Evolutionary conservation across 2,329 filamentous ascomycete genomes (phyloP).

Genomic region (Scleromitrula shiraiana): DNA sequence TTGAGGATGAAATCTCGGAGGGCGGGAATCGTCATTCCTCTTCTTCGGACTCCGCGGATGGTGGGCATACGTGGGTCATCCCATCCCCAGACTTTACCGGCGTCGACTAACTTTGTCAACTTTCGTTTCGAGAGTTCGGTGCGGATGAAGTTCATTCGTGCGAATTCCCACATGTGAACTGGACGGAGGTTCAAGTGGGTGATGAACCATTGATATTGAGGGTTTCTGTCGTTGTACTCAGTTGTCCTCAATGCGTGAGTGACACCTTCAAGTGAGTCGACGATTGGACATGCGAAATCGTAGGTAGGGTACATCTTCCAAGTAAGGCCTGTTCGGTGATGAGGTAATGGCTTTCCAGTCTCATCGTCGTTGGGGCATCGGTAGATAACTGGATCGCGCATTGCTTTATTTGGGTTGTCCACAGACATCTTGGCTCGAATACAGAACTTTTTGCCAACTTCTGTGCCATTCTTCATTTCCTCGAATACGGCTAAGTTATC

Average conservation of each 20-base stretch:
- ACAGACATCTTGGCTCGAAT: constrained; percentile 91
- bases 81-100: constrained; percentile 72
- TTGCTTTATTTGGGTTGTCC: constrained; percentile 88
- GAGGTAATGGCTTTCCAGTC: constrained; percentile 53
- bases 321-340: constrained; percentile 69
- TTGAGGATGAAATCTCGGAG: constrained; percentile 78
- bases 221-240: constrained; percentile 81
- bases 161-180: constrained; percentile 81
- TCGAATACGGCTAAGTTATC: constrained; percentile 82
- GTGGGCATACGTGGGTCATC: constrained; percentile 84
- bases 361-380: constrained; percentile 65
- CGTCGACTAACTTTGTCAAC: constrained; percentile 73
- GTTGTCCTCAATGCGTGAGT: constrained; percentile 78
- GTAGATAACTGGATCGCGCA: constrained; percentile 96
- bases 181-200: constrained; percentile 64
- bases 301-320: constrained; percentile 89
- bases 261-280: constrained; percentile 73
- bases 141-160: constrained; percentile 74
- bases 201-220: constrained; percentile 81
- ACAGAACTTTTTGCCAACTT: constrained; percentile 76
- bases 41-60: constrained; percentile 67
- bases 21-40: constrained; percentile 71
- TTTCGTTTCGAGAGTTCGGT: constrained; percentile 83
- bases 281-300: constrained; percentile 76
- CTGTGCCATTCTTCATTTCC: constrained; percentile 83